A percentile compares a stretch with the other conserved stretches of the same genome.
phyloP scores from a whole-genome alignment of 768 basidiomycete genomes.

The Mycena metata region DNA sequence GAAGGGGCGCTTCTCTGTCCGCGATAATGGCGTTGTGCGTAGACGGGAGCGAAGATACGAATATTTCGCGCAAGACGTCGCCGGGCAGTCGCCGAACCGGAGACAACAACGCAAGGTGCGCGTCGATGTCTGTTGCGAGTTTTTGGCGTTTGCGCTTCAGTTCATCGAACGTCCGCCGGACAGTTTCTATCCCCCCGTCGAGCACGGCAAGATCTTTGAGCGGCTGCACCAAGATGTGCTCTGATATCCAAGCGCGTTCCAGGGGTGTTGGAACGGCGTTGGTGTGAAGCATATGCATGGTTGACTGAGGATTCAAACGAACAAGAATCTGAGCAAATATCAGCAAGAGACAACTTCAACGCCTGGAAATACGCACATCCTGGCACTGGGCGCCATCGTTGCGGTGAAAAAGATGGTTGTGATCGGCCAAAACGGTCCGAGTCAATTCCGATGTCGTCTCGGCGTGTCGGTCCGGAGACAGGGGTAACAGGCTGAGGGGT shows the following conservation, averaged over 20 bases:
- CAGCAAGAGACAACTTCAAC: too few species aligned
- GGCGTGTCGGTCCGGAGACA: too few species aligned
- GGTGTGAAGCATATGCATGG: slow-evolving; percentile 9
- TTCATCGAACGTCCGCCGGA: not conserved
- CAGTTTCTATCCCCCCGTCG: not conserved
- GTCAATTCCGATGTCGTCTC: too few species aligned
- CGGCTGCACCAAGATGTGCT: not conserved
- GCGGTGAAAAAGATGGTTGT: too few species aligned
- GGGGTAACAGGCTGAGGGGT: too few species aligned
- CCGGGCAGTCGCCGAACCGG: slow-evolving; percentile 6
- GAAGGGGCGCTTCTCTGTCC: slow-evolving; percentile 32
- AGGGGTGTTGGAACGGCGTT: not conserved
- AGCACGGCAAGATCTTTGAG: not conserved
- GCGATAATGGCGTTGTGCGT: slow-evolving; percentile 36
- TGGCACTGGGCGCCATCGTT: too few species aligned
- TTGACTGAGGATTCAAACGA: slow-evolving; percentile 9
- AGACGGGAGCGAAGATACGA: slow-evolving; percentile 35
- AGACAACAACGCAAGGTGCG: slow-evolving; percentile 12
- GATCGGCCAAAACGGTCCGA: not conserved
- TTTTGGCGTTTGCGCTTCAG: not conserved
- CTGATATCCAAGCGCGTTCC: slow-evolving; percentile 11
- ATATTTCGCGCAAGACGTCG: slow-evolving; percentile 24
- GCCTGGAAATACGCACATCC: too few species aligned
- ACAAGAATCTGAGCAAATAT: too few species aligned
- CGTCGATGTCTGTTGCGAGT: slow-evolving; percentile 8